phyloP scores from a whole-genome alignment of 2,329 filamentous ascomycete species.

The Ophiostoma australiae region DNA sequence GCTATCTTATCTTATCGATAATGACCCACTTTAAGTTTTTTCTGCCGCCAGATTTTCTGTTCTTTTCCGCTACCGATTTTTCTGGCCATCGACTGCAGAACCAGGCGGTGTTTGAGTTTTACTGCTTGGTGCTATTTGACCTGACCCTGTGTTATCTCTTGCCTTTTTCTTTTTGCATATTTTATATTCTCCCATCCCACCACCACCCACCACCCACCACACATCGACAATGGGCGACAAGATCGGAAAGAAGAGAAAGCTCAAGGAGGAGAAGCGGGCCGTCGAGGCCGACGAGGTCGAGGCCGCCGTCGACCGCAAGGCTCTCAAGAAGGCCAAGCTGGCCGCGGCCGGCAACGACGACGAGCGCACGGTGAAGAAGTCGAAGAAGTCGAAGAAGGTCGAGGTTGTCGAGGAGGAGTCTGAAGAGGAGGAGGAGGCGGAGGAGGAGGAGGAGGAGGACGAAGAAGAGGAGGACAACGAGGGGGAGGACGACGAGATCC shows the following conservation, averaged over 20 bases:
- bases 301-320: slow-evolving; percentile 24
- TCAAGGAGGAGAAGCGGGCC: slow-evolving; percentile 32
- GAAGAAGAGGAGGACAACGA: neutral
- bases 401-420: slow-evolving; percentile 25
- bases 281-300: slow-evolving; percentile 17
- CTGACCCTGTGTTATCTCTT: too few species aligned
- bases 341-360: slow-evolving; percentile 20
- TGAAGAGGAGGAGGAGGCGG: slow-evolving; percentile 17
- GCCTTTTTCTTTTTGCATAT: neutral
- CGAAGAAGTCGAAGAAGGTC: slow-evolving; percentile 27
- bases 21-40: slow-evolving; percentile 12
- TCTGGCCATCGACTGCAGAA: neutral
- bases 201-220: neutral
- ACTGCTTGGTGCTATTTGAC: neutral
- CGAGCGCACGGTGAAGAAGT: slow-evolving; percentile 21
- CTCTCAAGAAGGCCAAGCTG: slow-evolving; percentile 26
- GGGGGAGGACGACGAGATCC: neutral
- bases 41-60: slow-evolving; percentile 15
- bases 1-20: slow-evolving; percentile 15
- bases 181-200: neutral
- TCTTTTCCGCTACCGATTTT: slow-evolving; percentile 6
- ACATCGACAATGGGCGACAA: slow-evolving; percentile 28
- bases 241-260: slow-evolving; percentile 37
- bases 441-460: neutral
- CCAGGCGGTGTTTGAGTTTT: slow-evolving; percentile 12